These are phyloP conservation scores for Rutstroemia sydowiana DNA, from an alignment of 2,329 filamentous ascomycete genomes.

Conservation along the genomic window DNA sequence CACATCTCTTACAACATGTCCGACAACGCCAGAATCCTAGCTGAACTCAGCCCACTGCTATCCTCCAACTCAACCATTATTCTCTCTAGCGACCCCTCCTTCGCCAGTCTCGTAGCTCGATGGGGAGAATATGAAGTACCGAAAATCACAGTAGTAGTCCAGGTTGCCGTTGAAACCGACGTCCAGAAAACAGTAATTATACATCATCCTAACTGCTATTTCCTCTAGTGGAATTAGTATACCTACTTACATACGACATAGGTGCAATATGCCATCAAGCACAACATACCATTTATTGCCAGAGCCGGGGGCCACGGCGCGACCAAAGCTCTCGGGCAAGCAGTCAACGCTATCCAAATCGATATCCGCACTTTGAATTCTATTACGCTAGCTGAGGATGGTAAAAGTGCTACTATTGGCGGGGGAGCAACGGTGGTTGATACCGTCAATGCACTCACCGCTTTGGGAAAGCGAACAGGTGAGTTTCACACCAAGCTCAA, in stretches of 20 bases:
- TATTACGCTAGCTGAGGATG: not conserved
- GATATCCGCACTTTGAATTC: not conserved
- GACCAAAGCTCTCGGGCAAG: not conserved
- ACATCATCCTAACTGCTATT: not conserved
- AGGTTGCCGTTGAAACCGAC: not conserved
- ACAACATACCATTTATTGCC: constrained; percentile 31
- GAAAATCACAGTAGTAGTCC: not conserved
- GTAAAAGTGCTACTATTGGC: not conserved
- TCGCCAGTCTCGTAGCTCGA: not conserved
- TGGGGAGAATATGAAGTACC: not conserved
- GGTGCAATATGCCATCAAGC: constrained; percentile 1
- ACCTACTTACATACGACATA: not conserved
- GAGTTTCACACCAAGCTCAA: not conserved
- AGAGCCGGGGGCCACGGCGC: constrained; percentile 45
- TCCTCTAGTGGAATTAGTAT: not conserved
- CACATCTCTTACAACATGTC: not conserved
- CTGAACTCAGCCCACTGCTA: not conserved
- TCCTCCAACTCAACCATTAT: not conserved
- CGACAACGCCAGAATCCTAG: not conserved
- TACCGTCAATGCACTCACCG: not conserved
- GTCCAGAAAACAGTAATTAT: not conserved
- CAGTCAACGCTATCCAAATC: constrained; percentile 7
- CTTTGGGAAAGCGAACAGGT: not conserved
- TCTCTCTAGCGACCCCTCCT: not conserved
- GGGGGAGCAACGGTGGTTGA: not conserved